Base-by-base conservation (phyloP, 139 green algal species). In the Parachlorella kessleri region DNA sequence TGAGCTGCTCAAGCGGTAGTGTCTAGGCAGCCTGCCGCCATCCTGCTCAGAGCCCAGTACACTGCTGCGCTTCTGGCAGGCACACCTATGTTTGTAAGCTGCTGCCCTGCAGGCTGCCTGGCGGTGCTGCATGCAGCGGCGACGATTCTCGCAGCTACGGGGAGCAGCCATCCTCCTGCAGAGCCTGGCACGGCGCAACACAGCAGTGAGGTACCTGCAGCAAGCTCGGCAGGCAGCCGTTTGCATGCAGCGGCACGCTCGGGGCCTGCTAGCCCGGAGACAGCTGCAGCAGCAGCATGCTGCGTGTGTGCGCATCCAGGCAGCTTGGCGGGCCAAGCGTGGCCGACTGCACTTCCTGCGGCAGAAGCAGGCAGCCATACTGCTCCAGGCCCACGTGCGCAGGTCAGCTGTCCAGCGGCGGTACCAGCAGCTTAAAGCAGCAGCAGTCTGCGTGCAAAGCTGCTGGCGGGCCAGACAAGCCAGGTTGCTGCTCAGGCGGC, bases 151-250 rank as follows among this genome's bases (percentile, higher is more conserved):
- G 54, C 66, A 55, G 37, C 33, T 55, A 30, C 75, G 81, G 26
- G 64, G 42, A 0, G 85, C 87, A 10, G 85, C 82, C n/a, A 36
- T 87, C 21, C 38, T 54, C 54, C 59, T 90, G 35, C 86, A 90
- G 67, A 53, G 69, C 5, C 21, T 26, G 2, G 32, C 30, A 2
- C 78, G 78, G 3, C 18, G 35, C 36, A n/a, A 55, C 30, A n/a
- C 21, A 1, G 40, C 59, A 9, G 53, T 41, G 4, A 37, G 7
- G 40, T 23, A 2, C 3, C 71, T 74, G 35, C 70, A 37, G 32
- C 21, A 10, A 10, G 3, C 23, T 36, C 66, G 48, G 4, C 9
- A n/a, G 37, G 78, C 78, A 33, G 59, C 40, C 6, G 21, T 35
- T 28, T 23, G 33, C 35, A 66, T 91, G 1, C 87, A 68, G 63